Percentiles rank a stretch among this genome's conserved stretches.
Evolutionary conservation across 225 moss, liverwort and hornwort genomes (phyloP).

Genomic region (Pseudoscleropodium purum): DNA sequence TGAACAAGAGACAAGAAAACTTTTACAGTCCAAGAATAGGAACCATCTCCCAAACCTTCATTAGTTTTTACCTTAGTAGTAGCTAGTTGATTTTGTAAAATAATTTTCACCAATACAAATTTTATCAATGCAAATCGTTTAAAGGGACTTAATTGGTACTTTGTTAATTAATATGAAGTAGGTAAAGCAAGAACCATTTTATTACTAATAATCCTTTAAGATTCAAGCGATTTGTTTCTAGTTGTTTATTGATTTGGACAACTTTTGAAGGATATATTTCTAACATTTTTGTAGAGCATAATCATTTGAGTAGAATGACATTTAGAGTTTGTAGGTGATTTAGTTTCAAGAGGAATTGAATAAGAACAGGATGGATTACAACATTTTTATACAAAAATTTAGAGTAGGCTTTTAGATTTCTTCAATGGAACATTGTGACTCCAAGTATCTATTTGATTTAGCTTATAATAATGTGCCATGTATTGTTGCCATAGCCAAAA

Average conservation of each 20-base stretch:
- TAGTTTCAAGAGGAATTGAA: neutral
- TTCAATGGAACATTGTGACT: neutral
- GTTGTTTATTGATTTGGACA: neutral
- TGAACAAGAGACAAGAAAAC: neutral
- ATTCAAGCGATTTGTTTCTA: neutral
- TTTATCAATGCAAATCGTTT: neutral
- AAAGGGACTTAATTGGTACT: neutral
- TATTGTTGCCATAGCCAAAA: too few species aligned
- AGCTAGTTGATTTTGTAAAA: neutral
- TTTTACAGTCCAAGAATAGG: neutral
- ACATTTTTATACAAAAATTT: neutral
- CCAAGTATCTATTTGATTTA: neutral
- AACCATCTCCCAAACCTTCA: neutral
- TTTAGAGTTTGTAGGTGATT: neutral
- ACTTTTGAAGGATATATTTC: neutral
- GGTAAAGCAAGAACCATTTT: neutral
- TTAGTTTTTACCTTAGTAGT: too few species aligned
- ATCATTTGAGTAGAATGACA: too few species aligned
- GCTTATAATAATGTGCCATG: too few species aligned
- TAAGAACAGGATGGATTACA: neutral
- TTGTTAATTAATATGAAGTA: neutral
- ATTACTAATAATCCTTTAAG: neutral
- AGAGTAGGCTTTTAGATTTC: neutral
- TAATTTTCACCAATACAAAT: neutral
- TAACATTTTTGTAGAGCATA: neutral